A percentile compares a stretch with the other conserved stretches of the same genome.
Conservation (phyloP, 1,284 basidiomycete species). For the Cutaneotrichosporon arboriforme region DNA sequence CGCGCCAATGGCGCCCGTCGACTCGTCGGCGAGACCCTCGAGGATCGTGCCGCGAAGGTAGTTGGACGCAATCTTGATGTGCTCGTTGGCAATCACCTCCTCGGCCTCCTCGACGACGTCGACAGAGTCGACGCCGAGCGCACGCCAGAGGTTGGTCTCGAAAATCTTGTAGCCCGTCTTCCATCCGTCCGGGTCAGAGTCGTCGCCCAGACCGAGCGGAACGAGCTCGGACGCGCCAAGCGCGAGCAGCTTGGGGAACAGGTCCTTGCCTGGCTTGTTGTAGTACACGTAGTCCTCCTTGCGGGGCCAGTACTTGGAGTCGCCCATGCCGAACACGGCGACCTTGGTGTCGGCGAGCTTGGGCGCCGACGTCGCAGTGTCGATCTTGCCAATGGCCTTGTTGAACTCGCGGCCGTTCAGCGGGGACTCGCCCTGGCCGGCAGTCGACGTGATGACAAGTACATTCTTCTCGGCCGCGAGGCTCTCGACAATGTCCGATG, state of each 20-base stretch:
- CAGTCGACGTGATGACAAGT: slow-evolving; percentile 85
- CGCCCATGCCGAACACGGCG: slow-evolving; percentile 90
- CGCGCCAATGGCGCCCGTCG: slow-evolving; percentile 82
- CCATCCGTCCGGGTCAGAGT: slow-evolving; percentile 93
- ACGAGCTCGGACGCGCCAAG: slow-evolving; percentile 70
- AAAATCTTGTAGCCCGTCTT: slow-evolving; percentile 95
- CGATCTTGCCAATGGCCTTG: slow-evolving; percentile 72
- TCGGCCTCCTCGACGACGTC: slow-evolving; percentile 90
- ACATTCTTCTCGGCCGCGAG: slow-evolving; percentile 61
- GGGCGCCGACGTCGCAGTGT: slow-evolving; percentile 47
- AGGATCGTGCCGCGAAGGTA: slow-evolving; percentile 93
- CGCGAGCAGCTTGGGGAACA: slow-evolving; percentile 69
- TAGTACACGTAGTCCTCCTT: slow-evolving; percentile 95
- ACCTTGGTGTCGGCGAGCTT: slow-evolving; percentile 59
- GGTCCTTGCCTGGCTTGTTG: slow-evolving; percentile 93
- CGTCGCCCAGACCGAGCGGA: slow-evolving; percentile 82
- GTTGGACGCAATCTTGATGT: slow-evolving; percentile 96
- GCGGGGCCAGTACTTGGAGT: slow-evolving; percentile 98
- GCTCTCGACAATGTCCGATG: slow-evolving; percentile 59
- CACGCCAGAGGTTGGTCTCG: slow-evolving; percentile 92
- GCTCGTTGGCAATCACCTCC: slow-evolving; percentile 97
- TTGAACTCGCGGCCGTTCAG: slow-evolving; percentile 90
- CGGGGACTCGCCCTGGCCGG: slow-evolving; percentile 97
- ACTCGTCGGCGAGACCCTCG: slow-evolving; percentile 80
- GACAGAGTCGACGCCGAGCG: slow-evolving; percentile 82